Evolutionary conservation across 1,284 basidiomycete genomes (phyloP).

Genomic region (Marasmius fiardii): DNA sequence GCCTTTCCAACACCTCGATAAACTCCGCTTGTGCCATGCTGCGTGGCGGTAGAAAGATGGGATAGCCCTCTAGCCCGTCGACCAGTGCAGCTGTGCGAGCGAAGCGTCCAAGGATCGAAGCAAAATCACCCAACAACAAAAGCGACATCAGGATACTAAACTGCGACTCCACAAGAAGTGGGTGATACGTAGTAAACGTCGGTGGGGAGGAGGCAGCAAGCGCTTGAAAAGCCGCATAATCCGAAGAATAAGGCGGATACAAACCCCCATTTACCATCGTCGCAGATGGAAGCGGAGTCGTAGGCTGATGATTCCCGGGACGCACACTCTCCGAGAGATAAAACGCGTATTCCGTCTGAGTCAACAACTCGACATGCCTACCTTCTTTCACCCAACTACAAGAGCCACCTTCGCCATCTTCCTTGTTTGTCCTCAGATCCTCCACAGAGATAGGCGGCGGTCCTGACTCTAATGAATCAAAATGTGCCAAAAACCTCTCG

Average conservation of each 20-base stretch:
- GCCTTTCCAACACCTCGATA: slow-evolving; percentile 72
- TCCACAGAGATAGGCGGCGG: background rate
- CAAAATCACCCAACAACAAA: slow-evolving; percentile 72
- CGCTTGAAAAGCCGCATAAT: slow-evolving; percentile 16
- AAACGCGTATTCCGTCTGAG: slow-evolving; percentile 62
- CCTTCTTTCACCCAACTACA: background rate
- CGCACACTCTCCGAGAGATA: slow-evolving; percentile 61
- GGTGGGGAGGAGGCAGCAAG: slow-evolving; percentile 36
- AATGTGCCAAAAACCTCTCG: slow-evolving; percentile 75
- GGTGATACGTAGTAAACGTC: slow-evolving; percentile 81
- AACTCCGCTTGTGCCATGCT: slow-evolving; percentile 86
- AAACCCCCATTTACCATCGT: no score
- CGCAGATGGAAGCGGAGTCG: slow-evolving; percentile 7
- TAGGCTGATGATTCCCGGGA: slow-evolving; percentile 39
- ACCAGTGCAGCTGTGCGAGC: slow-evolving; percentile 60
- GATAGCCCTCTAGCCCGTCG: slow-evolving; percentile 80
- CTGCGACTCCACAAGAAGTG: slow-evolving; percentile 78
- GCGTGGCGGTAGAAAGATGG: slow-evolving; percentile 76
- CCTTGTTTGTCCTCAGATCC: background rate
- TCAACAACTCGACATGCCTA: slow-evolving; percentile 22
- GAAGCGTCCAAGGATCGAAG: slow-evolving; percentile 57
- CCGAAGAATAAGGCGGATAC: slow-evolving; percentile 1
- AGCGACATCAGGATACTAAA: slow-evolving; percentile 71
- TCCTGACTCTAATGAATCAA: slow-evolving; percentile 61
- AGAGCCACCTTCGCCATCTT: background rate